A percentile compares a stretch with the other conserved stretches of the same genome.
phyloP scores from a whole-genome alignment of 257 asterid species.

The Buddleja alternifolia region DNA sequence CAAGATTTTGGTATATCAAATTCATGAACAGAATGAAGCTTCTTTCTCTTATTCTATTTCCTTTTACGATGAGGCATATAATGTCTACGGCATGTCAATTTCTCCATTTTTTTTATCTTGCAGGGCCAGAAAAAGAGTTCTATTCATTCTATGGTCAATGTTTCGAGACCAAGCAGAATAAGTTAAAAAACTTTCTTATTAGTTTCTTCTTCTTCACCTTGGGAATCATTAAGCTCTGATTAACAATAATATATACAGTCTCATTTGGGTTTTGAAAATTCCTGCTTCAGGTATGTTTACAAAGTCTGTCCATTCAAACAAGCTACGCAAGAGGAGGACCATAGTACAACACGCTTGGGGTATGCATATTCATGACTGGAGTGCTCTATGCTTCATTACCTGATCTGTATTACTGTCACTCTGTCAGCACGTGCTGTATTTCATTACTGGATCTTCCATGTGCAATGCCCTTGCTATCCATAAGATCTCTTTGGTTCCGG shows the following conservation, averaged over 20 bases:
- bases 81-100: constrained; percentile 15
- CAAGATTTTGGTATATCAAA: constrained; percentile 81
- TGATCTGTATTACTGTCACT: constrained; percentile 10
- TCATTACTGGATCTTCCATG: constrained; percentile 15
- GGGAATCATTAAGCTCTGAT: neutral
- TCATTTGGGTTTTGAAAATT: constrained; percentile 22
- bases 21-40: constrained; percentile 16
- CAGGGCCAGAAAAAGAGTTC: constrained; percentile 96
- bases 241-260: constrained; percentile 18
- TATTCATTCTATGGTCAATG: constrained; percentile 91
- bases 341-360: constrained; percentile 96
- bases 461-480: constrained; percentile 16
- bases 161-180: constrained; percentile 89
- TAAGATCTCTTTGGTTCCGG: constrained; percentile 8
- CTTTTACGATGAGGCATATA: neutral
- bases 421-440: constrained; percentile 4
- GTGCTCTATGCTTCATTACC: constrained; percentile 22
- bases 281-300: constrained; percentile 78
- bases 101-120: constrained; percentile 43
- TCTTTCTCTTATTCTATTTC: constrained; percentile 8
- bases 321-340: constrained; percentile 93
- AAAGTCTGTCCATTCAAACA: constrained; percentile 89
- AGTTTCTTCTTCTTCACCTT: constrained; percentile 24
- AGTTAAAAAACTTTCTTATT: constrained; percentile 55
- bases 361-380: constrained; percentile 42